A percentile compares a stretch with the other conserved stretches of the same genome.
These are phyloP conservation scores for Chondrus crispus DNA, from an alignment of 23 red algal genomes.

Conservation along the genomic window DNA sequence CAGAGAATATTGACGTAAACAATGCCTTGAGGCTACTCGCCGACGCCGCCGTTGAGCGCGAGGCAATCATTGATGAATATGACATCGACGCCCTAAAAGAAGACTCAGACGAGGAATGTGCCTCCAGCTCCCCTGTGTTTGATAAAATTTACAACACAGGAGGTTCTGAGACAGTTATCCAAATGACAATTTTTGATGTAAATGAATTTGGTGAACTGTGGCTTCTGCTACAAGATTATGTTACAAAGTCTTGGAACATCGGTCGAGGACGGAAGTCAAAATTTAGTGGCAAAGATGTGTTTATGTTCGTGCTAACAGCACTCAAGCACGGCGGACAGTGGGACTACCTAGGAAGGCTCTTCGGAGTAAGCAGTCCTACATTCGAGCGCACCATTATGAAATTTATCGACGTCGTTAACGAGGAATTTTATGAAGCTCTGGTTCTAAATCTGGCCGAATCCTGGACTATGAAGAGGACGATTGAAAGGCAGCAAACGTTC, in stretches of 20 bases:
- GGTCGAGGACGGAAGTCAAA: no score
- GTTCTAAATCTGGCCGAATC: background rate
- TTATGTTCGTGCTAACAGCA: background rate
- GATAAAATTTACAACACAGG: background rate
- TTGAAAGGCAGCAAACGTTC: background rate
- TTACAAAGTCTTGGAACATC: no score
- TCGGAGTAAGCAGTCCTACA: background rate
- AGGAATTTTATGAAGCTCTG: background rate
- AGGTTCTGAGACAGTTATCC: background rate
- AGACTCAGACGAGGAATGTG: conserved; percentile 1
- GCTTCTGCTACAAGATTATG: no score
- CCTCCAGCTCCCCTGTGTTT: background rate
- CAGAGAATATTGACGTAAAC: no score
- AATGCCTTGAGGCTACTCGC: background rate
- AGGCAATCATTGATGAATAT: background rate
- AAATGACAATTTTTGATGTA: background rate
- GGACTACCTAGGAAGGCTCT: background rate
- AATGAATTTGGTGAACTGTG: background rate
- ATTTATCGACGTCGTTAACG: background rate
- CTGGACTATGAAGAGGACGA: background rate
- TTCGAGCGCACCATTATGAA: background rate
- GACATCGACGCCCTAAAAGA: background rate
- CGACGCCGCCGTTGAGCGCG: background rate
- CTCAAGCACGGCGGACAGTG: conserved; percentile 1
- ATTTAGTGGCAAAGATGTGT: no score